Base-by-base conservation (phyloP, 2,329 filamentous ascomycete genomes). In the Nothopassalora personata region DNA sequence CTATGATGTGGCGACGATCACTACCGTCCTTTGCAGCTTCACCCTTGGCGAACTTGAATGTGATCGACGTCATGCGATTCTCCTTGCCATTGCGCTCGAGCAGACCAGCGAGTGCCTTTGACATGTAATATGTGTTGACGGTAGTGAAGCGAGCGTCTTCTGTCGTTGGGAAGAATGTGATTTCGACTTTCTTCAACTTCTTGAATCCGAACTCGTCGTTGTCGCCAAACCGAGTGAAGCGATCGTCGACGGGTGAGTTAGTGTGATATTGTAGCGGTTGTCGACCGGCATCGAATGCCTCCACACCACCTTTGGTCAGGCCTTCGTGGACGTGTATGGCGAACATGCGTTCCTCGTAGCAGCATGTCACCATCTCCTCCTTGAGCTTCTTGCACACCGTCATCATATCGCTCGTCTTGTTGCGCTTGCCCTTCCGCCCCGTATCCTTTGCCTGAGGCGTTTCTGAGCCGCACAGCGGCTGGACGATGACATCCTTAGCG, bases 111-210 rank as follows among this genome's bases (percentile, higher is more conserved):
- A 72, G 62, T 10, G 68, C 66, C 7, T 63, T 60, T 18, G 61
- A 57, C 65, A 70, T 71, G 64, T 65, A 71, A 60, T 68, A 70
- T 0, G 70, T 71, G 58, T 68, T 68, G 54, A 71, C 59, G 1
- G 64, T 53, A 2, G 62, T 61, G 45, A 67, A 64, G n/a, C 62
- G 63, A 23, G 57, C 57, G 13, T 57, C 51, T 7, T 36, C 50
- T 11, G 51, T 49, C 2, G 63, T 45, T 9, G 67, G 68, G 18
- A 63, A 65, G 54, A 72, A 68, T 15, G 49, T 46, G 53, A 72
- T 63, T 11, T 65, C 36, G 31, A 72, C 57, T 56, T 69, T 68
- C 65, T 70, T 71, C 33, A 72, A 34, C 9, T 63, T 57, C 6
- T 61, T 49, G 55, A 72, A 69, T 15, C 67, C 68, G 33, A 67